Base-by-base conservation (phyloP, 2,329 filamentous ascomycete species). In the Aspergillus novofumigatus region DNA sequence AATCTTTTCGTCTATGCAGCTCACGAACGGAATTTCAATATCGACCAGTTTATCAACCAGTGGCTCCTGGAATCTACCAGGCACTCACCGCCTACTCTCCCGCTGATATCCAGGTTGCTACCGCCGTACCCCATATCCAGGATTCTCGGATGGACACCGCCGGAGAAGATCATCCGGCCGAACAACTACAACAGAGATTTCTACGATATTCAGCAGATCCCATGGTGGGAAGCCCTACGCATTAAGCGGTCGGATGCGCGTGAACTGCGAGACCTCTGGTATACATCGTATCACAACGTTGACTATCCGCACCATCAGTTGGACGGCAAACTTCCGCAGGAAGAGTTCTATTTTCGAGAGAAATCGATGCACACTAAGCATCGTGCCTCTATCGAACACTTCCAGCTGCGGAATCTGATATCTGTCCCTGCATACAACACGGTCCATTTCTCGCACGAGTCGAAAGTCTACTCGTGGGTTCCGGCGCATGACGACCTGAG, bases 391-490 rank as follows among this genome's bases (percentile, higher is more conserved):
- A 78, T 81, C 49, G 77, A 80, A 29, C 83, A 86, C 65, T 85
- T 84, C 60, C 83, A 86, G 62, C 76, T 86, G 3, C 81, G 83
- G 14, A 84, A 86, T 60, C 69, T 84, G 8, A 74, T 86, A 63
- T 80, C 81, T 4, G 78, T 81, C 3, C 80, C 77, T 8, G 80
- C 80, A 11, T 78, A 79, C 44, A 81, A 83, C 58, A 82, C 83
- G 50, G 69, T 86, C 3, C 81, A 81, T 63, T 86, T 84, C 65
- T 78, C 80, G 25, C 70, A 72, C 23, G 73, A 75, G 28, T 77
- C 76, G 17, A 75, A 76, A 56, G 70, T 86, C 4, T 74, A 78
- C 54, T 78, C 77, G 14, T 81, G 80, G 56, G 76, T 81, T 28
- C 77, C 80, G 0, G 74, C 73, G 28, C 78, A 80, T 10, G 67